These are phyloP conservation scores for Phanerochaete carnosa DNA, from an alignment of 768 basidiomycete genomes.

Conservation along the genomic window DNA sequence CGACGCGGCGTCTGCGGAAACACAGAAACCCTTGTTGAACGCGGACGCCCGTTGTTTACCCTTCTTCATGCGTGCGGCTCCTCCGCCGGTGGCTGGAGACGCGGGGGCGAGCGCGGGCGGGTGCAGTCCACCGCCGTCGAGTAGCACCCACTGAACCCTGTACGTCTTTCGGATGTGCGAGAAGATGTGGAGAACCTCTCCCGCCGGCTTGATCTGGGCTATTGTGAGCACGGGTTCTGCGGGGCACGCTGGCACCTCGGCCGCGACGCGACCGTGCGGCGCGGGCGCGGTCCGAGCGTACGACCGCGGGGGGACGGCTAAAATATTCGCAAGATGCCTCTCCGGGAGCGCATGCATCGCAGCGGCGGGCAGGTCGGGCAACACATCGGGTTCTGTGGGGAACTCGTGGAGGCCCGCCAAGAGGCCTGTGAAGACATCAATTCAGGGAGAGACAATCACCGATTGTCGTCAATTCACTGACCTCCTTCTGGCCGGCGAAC, in stretches of 20 bases:
- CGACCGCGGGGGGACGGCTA: conserved; percentile 29
- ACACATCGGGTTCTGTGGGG: conserved; percentile 60
- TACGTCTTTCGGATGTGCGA: conserved; percentile 91
- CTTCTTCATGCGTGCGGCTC: not conserved
- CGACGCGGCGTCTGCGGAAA: not conserved
- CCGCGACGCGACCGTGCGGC: not conserved
- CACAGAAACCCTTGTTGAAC: too few relatives aligned
- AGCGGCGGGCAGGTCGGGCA: conserved; percentile 36
- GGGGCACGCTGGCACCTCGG: not conserved
- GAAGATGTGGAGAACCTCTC: conserved; percentile 78
- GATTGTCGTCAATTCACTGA: conserved; percentile 29
- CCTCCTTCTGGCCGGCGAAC: conserved; percentile 82
- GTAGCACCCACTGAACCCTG: conserved; percentile 65
- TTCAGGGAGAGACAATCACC: not conserved
- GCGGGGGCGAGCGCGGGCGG: conserved; percentile 32
- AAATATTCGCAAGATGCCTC: conserved; percentile 36
- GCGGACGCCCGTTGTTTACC: not conserved
- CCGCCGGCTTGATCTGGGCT: conserved; percentile 45
- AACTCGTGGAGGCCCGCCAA: conserved; percentile 90
- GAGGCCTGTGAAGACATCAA: conserved; percentile 53
- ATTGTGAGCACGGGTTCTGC: conserved; percentile 36
- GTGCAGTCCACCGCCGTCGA: conserved; percentile 52
- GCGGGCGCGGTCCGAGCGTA: not conserved
- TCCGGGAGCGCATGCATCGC: conserved; percentile 31
- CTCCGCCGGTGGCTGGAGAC: not conserved